Conservation (phyloP, 1,284 basidiomycete genomes). For the Cerrena zonata region DNA sequence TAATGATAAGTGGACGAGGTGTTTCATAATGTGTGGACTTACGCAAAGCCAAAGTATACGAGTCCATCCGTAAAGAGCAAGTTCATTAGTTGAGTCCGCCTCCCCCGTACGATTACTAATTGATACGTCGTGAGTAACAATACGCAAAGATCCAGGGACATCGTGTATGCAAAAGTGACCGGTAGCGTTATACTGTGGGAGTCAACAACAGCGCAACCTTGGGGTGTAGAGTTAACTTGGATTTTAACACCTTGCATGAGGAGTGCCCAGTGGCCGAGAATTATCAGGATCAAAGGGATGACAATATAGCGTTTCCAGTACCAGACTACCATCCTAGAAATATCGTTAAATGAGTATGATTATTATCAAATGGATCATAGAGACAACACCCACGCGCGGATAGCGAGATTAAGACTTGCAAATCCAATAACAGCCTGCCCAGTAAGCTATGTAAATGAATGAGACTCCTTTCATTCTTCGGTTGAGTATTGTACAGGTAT, state of each 20-base stretch:
- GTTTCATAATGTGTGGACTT: too few species aligned
- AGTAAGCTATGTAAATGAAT: slow-evolving; percentile 30
- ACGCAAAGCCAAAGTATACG: slow-evolving; percentile 4
- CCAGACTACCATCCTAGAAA: slow-evolving; percentile 65
- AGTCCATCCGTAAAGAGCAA: slow-evolving; percentile 5
- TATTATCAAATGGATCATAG: too few species aligned
- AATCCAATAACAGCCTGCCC: slow-evolving; percentile 67
- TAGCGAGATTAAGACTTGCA: slow-evolving; percentile 69
- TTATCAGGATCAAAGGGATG: slow-evolving; percentile 45
- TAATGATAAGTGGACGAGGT: too few species aligned
- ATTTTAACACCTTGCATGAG: slow-evolving; percentile 49
- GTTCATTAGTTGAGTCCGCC: neutral
- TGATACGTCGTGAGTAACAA: neutral
- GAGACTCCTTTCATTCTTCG: too few species aligned
- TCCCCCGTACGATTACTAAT: neutral
- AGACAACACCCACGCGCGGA: too few species aligned
- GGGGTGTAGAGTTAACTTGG: neutral
- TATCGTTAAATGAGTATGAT: too few species aligned
- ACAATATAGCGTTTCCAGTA: slow-evolving; percentile 53
- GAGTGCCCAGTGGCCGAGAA: slow-evolving; percentile 66
- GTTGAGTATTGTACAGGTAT: too few species aligned
- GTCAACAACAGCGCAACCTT: neutral
- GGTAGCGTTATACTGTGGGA: neutral
- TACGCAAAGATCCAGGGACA: neutral
- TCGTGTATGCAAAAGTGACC: neutral